phyloP scores from a whole-genome alignment of 306 rosid species.

The Mimosa bimucronata region DNA sequence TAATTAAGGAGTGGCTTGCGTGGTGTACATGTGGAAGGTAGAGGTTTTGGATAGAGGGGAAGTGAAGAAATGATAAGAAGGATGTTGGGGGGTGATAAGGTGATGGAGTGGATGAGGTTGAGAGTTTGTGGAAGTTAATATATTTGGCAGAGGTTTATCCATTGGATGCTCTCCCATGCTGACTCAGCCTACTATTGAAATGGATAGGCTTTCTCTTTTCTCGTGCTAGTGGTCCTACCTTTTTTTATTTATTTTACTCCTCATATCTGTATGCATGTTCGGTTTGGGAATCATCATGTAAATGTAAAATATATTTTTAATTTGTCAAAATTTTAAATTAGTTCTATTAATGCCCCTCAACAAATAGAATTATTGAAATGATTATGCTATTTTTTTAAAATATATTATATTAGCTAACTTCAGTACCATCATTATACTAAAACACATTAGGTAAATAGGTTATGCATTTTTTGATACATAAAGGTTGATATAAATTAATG shows the following conservation, averaged over 20 bases:
- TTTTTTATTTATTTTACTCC: not conserved
- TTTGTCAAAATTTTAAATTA: too few relatives aligned
- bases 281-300: too few relatives aligned
- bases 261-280: too few relatives aligned
- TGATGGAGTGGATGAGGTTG: not conserved
- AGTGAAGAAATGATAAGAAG: not conserved
- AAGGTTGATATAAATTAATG: not conserved
- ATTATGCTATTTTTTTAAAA: too few relatives aligned
- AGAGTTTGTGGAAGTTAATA: not conserved
- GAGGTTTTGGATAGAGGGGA: not conserved
- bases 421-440: too few relatives aligned
- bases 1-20: not conserved
- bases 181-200: constrained; percentile 48
- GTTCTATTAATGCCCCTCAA: too few relatives aligned
- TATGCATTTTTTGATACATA: too few relatives aligned
- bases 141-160: constrained; percentile 35
- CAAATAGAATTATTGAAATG: too few relatives aligned
- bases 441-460: too few relatives aligned
- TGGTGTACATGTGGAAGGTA: not conserved
- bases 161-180: constrained; percentile 36
- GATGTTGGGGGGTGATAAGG: not conserved
- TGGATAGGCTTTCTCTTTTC: constrained; percentile 49
- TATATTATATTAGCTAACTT: too few relatives aligned
- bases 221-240: constrained; percentile 12
- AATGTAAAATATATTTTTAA: too few relatives aligned